Percentiles rank a stretch among this genome's conserved stretches.
Conservation (phyloP, 306 rosid genomes). For the Quercus gilva region DNA sequence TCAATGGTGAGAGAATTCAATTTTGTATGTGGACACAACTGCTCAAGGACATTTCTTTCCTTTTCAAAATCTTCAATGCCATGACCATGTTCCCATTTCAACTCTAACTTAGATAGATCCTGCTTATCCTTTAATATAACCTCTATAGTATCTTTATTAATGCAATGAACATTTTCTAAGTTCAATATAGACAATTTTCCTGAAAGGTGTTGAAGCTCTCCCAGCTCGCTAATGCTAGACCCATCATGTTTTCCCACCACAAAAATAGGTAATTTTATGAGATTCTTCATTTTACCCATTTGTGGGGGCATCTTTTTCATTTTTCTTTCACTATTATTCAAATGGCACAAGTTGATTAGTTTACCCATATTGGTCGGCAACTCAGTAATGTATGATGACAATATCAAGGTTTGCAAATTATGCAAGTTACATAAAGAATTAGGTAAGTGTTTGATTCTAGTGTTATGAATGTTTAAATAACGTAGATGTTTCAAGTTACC, state of each 20-base stretch:
- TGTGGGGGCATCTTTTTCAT: constrained; percentile 16
- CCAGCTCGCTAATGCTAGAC: constrained; percentile 9
- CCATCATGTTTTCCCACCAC: neutral
- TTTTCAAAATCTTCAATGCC: neutral
- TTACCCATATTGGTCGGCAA: constrained; percentile 20
- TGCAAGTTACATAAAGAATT: neutral
- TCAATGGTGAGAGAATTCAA: neutral
- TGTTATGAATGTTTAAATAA: too few relatives aligned
- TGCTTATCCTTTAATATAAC: neutral
- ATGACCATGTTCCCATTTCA: neutral
- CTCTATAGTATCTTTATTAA: neutral
- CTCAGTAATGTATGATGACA: too few relatives aligned
- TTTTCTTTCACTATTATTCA: neutral
- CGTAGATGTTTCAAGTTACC: too few relatives aligned
- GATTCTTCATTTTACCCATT: constrained; percentile 11
- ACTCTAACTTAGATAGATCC: neutral
- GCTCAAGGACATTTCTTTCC: constrained; percentile 24
- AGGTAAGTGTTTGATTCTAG: constrained; percentile 9
- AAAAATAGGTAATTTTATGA: constrained; percentile 20
- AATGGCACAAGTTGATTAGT: constrained; percentile 22
- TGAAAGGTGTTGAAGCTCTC: neutral
- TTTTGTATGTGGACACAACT: constrained; percentile 19
- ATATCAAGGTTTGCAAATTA: too few relatives aligned
- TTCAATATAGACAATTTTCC: neutral
- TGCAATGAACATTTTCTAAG: constrained; percentile 6